Evolutionary conservation across 192 early-diverging fungal species (phyloP).

Genomic region (Backusella morwellensis): DNA sequence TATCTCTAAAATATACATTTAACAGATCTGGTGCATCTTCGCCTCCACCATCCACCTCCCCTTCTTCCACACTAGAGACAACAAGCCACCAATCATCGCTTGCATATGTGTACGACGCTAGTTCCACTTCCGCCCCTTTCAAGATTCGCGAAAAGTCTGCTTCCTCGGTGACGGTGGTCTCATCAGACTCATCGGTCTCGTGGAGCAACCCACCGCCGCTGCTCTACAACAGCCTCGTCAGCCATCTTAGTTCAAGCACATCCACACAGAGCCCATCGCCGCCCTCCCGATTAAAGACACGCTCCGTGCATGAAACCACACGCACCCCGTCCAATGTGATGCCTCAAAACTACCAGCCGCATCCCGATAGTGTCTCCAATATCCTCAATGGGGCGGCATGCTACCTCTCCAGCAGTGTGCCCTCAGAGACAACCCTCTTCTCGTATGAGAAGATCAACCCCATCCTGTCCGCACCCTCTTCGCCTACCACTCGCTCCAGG

Average conservation of each 20-base stretch:
- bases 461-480: slow-evolving; percentile 2
- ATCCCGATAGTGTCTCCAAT: neutral
- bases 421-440: neutral
- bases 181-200: slow-evolving; percentile 16
- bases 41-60: neutral
- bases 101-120: slow-evolving; percentile 21
- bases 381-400: neutral
- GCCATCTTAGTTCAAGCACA: slow-evolving; percentile 5
- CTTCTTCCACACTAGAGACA: slow-evolving; percentile 4
- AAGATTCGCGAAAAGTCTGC: slow-evolving; percentile 19
- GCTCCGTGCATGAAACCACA: neutral
- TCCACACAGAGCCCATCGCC: neutral
- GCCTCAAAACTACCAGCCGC: neutral
- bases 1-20: neutral
- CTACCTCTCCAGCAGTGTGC: slow-evolving; percentile 9
- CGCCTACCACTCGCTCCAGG: slow-evolving; percentile 12
- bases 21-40: neutral
- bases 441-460: neutral
- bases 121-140: slow-evolving; percentile 14
- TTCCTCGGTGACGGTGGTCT: slow-evolving; percentile 1
- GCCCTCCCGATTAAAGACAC: neutral
- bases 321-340: neutral
- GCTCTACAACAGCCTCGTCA: slow-evolving; percentile 1
- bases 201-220: slow-evolving; percentile 26
- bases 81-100: slow-evolving; percentile 6